A percentile compares a stretch with the other conserved stretches of the same genome.
Conservation (phyloP, 1,139 yeast species). For the Scheffersomyces parashehatae region DNA sequence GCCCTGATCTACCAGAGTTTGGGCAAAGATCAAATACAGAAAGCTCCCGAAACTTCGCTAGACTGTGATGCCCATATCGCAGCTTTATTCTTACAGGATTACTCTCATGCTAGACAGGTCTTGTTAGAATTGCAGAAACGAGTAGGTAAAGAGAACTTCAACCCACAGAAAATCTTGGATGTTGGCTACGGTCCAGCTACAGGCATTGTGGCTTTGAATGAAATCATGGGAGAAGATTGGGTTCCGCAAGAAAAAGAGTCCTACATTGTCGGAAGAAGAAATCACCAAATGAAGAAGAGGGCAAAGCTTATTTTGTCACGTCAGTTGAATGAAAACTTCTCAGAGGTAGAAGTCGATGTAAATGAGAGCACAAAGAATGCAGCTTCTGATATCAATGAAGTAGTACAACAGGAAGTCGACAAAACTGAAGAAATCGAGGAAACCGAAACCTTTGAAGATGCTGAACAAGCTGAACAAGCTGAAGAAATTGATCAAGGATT, state of each 20-base stretch:
- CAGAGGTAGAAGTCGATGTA: slow-evolving; percentile 15
- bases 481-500: slow-evolving; percentile 20
- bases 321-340: slow-evolving; percentile 55
- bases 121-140: slow-evolving; percentile 66
- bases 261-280: slow-evolving; percentile 66
- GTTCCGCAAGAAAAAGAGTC: slow-evolving; percentile 68
- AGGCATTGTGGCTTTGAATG: slow-evolving; percentile 87
- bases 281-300: slow-evolving; percentile 68
- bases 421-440: slow-evolving; percentile 8
- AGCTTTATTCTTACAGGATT: slow-evolving; percentile 81
- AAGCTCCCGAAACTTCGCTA: slow-evolving; percentile 50
- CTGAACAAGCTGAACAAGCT: slow-evolving; percentile 2
- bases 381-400: slow-evolving; percentile 13
- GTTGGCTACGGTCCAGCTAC: slow-evolving; percentile 93
- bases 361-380: slow-evolving; percentile 16
- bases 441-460: slow-evolving; percentile 12
- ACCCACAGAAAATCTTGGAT: slow-evolving; percentile 69
- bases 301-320: slow-evolving; percentile 76
- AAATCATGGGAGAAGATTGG: slow-evolving; percentile 66
- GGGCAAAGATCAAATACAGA: slow-evolving; percentile 51
- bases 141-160: slow-evolving; percentile 47
- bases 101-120: slow-evolving; percentile 69
- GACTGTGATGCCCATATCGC: slow-evolving; percentile 86
- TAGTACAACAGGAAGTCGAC: slow-evolving; percentile 9
- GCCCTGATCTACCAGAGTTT: slow-evolving; percentile 53